Evolutionary conservation across 148 eudicot species (phyloP), one percentile per base, ranked within the genome.

Genomic region (Nyssa sinensis): DNA sequence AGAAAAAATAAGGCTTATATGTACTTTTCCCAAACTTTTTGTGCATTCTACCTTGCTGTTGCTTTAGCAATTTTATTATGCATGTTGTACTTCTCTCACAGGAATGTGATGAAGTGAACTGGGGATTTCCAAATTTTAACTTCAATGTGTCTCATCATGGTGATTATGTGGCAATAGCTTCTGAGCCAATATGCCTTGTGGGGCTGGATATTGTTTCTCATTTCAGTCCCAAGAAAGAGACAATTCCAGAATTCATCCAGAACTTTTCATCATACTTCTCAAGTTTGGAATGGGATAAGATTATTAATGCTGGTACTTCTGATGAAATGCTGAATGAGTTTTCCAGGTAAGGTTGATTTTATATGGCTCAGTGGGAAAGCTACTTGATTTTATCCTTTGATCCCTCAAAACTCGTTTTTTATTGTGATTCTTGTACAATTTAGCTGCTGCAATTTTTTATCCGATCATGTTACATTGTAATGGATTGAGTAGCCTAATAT

Each of bases 131-230:
- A 51, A 93, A 93, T 81, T 91, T 89, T 82, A 93, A 93, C 79
- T 93, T 88, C 71, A 93, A 84, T 78, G 91, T 80, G 60, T 91
- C 94, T 69, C 98, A 93, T 75, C 93, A 93, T 69, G 98, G 97
- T 72, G 89, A 93, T 68, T 87, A 82, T 35, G 98, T 93, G 66
- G 98, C 91, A 11, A 93, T 93, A 81, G 97, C 98, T 37, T 93
- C 98, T 59, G 97, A 93, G 75, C 96, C 98, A 61, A 63, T 89
- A 33, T 91, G 94, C 81, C 86, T 93, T 28, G 97, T 91, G 72
- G 98, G 98, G 37, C 72, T 91, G 86, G 98, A 93, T 82, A 81
- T 93, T 31, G 86, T 89, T 71, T 84, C 84, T 66, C 77, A 69
- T 76, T 30, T 44, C 69, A 25, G 75, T 78, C 94, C 89, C 25